Conservation (phyloP, 805 yeast species). For the Scheffersomyces spartinae region DNA sequence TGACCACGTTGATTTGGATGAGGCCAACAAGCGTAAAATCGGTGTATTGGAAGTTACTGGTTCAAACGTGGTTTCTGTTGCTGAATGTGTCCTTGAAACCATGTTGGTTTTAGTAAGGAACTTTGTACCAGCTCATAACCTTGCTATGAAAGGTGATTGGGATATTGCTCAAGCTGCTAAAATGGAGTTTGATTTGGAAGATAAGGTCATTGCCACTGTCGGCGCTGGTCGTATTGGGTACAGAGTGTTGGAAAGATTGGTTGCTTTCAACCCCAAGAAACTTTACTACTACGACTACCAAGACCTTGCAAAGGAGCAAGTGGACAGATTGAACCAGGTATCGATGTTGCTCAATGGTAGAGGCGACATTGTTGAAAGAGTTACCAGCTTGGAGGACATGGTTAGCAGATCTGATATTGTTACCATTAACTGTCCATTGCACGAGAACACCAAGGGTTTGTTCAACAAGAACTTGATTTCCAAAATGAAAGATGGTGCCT, state of each 20-base stretch:
- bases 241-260: slow-evolving; percentile 59
- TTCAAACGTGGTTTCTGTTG: slow-evolving; percentile 68
- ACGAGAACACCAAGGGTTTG: slow-evolving; percentile 55
- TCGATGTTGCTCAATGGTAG: slow-evolving; percentile 32
- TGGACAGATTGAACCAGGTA: slow-evolving; percentile 23
- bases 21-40: slow-evolving; percentile 51
- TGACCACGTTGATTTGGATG: slow-evolving; percentile 66
- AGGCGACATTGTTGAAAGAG: slow-evolving; percentile 49
- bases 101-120: slow-evolving; percentile 62
- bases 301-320: slow-evolving; percentile 37
- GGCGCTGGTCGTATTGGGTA: slow-evolving; percentile 79
- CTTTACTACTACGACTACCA: slow-evolving; percentile 69
- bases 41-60: slow-evolving; percentile 76
- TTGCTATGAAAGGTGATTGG: slow-evolving; percentile 53
- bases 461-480: slow-evolving; percentile 55
- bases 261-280: slow-evolving; percentile 66
- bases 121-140: slow-evolving; percentile 70
- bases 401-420: slow-evolving; percentile 60
- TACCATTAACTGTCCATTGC: slow-evolving; percentile 69
- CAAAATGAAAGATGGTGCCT: slow-evolving; percentile 63
- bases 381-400: slow-evolving; percentile 50
- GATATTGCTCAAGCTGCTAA: slow-evolving; percentile 69
- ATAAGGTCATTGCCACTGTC: slow-evolving; percentile 66
- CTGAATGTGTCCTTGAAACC: slow-evolving; percentile 71
- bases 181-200: slow-evolving; percentile 65